Percentiles rank a stretch among this genome's conserved stretches.
These are phyloP conservation scores for Strobilomyces confusus DNA, from an alignment of 768 basidiomycete genomes.

Conservation along the genomic window DNA sequence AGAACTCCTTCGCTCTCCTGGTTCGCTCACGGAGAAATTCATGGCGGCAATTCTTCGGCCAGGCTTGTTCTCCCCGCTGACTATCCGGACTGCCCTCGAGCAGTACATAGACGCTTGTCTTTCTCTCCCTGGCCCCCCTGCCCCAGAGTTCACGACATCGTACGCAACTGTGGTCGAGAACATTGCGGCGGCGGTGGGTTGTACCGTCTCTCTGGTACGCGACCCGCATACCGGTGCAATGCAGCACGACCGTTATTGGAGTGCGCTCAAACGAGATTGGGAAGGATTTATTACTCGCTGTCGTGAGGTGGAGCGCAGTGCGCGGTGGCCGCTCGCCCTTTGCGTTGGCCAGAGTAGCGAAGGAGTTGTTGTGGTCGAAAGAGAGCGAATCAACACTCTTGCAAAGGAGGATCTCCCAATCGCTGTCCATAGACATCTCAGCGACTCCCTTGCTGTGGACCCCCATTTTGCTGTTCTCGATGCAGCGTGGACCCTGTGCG, in stretches of 20 bases:
- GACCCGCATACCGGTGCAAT: conserved; percentile 78
- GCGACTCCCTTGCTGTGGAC: conserved; percentile 42
- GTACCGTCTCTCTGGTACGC: conserved; percentile 68
- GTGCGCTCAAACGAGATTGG: conserved; percentile 87
- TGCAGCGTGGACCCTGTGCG: conserved; percentile 59
- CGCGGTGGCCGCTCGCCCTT: conserved; percentile 74
- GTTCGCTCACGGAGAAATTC: conserved; percentile 75
- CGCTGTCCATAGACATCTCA: conserved; percentile 48
- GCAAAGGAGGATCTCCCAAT: conserved; percentile 68
- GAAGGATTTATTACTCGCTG: conserved; percentile 92
- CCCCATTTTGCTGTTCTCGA: conserved; percentile 54
- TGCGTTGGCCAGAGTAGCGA: conserved; percentile 39
- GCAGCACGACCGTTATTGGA: conserved; percentile 78
- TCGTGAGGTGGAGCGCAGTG: conserved; percentile 83
- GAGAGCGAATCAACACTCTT: conserved; percentile 68
- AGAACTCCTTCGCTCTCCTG: conserved; percentile 66
- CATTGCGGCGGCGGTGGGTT: conserved; percentile 82
- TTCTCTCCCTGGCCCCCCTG: conserved; percentile 53
- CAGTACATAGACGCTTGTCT: conserved; percentile 76
- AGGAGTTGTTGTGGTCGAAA: conserved; percentile 63
- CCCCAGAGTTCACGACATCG: conserved; percentile 53
- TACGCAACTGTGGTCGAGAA: conserved; percentile 71
- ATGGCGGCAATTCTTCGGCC: conserved; percentile 81
- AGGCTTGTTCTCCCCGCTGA: conserved; percentile 80
- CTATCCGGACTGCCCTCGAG: conserved; percentile 76